These are phyloP conservation scores for Ruellia speciosa DNA, from an alignment of 305 asterid species.

Conservation along the genomic window DNA sequence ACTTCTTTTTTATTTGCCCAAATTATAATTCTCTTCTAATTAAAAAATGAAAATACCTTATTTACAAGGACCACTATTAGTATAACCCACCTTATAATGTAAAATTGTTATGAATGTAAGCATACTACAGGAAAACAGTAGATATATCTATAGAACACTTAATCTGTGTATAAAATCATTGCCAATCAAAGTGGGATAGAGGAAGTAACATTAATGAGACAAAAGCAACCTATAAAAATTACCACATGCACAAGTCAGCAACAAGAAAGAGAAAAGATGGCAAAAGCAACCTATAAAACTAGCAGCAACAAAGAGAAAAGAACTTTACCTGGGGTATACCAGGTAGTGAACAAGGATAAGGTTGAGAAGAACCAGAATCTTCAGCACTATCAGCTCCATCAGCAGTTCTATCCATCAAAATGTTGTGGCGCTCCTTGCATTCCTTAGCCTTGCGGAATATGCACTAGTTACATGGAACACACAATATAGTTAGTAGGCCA, in stretches of 20 bases:
- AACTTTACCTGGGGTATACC: conserved; percentile 71
- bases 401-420: conserved; percentile 61
- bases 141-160: neutral
- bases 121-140: too few relatives aligned
- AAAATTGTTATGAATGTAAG: too few relatives aligned
- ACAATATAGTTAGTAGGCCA: conserved; percentile 17
- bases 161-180: too few relatives aligned
- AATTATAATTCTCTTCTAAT: too few relatives aligned
- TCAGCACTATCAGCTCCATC: conserved; percentile 84
- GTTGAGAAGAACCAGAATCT: conserved; percentile 77
- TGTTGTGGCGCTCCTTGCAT: conserved; percentile 70
- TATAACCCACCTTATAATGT: too few relatives aligned
- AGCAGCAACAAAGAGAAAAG: conserved; percentile 4
- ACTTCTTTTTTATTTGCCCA: too few relatives aligned
- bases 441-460: conserved; percentile 73
- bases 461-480: conserved; percentile 39
- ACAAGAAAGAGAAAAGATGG: too few relatives aligned
- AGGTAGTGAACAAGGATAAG: conserved; percentile 70
- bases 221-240: neutral
- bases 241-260: conserved; percentile 4
- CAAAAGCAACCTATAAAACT: neutral
- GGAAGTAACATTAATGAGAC: neutral
- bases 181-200: too few relatives aligned
- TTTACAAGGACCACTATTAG: too few relatives aligned
- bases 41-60: too few relatives aligned